Evolutionary conservation across 768 basidiomycete genomes (phyloP), one percentile per base, ranked within the genome.

Genomic region (Hemileccinum impolitum): DNA sequence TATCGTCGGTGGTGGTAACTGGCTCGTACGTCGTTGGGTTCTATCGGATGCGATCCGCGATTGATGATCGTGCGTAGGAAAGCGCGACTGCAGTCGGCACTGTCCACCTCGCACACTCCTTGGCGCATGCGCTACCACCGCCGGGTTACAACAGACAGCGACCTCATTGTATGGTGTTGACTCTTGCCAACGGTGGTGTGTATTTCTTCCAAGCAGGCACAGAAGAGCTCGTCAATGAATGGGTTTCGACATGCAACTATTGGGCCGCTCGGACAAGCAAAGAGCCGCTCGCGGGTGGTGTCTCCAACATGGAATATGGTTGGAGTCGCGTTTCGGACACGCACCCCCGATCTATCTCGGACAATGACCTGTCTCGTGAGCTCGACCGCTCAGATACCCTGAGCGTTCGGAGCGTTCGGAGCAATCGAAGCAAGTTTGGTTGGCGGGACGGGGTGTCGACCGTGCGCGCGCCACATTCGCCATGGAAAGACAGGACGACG

Each of bases 151-250:
- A 87, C 62, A 74, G 86, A 21, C 84, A 91, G 62, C 84, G 95
- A 17, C 94, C 95, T 5, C 79, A 95, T 63, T 96, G 94, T 66
- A 95, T 99, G 85, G 92, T 93, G 11, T 72, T 99, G 41, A 93
- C 93, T 1, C 75, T 94, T 46, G 75, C 94, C 6, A 84, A 82
- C 56, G 93, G 94, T 10, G 91, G 85, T 3, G 88, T 93, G n/a
- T 95, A 86, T 68, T 96, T 97, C 74, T 96, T 96, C 76, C 96
- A 99, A 69, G 93, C 95, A 1, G 96, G 96, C 2, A 99, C 96
- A 4, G 95, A 96, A 61, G 95, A 97, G 57, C 81, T 99, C n/a
- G 94, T 96, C 43, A 89, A 90, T 60, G 96, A 99, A 68, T 98
- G 96, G 96, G 94, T 96, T 7, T 86, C 90, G 35, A 96, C 96